Evolutionary conservation across 2,329 filamentous ascomycete species (phyloP), one percentile per base, ranked within the genome.

Genomic region (Penicillium sp.): DNA sequence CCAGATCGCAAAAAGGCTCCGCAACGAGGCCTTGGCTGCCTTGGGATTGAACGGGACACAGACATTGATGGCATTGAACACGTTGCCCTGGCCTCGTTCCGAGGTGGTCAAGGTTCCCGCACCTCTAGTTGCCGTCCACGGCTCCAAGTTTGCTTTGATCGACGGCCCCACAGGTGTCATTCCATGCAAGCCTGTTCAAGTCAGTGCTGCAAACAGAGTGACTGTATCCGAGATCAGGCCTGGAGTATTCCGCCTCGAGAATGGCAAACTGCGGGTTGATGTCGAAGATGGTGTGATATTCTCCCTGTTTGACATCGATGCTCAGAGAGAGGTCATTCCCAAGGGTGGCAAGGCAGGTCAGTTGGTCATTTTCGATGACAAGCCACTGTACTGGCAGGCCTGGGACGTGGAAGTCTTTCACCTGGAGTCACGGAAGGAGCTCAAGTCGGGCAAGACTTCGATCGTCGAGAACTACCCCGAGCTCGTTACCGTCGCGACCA

Each of bases 371-470:
- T 97, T 94, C 62, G 93, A 98, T 63, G 93, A 98, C 72, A 96
- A 97, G 72, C 90, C 90, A 24, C 79, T 96, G 25, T 95, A 94
- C 74, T 97, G 90, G 90, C 88, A 96, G 71, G 90, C 90, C 3
- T 95, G 91, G 90, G 91, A 98, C 67, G 91, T 97, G 5, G 93
- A 98, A 69, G 90, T 97, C 27, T 98, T 85, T 73, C 93, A 98
- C 62, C 80, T 97, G 26, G 83, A 94, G 47, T 93, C 90, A 2
- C 83, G 90, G 48, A 81, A 86, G 65, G 86, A 91, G 65, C 77
- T 98, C 11, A 65, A 78, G 5, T 80, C 83, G 13, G 78, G 80
- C 53, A 77, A 82, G 56, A 89, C 88, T 9, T 78, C 76, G 53
- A 84, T 97, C 48, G 73, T 81, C 34, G 88, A 93, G 61, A 73